Conservation (phyloP, 352 stramenopile species). For the Pythium sp. region DNA sequence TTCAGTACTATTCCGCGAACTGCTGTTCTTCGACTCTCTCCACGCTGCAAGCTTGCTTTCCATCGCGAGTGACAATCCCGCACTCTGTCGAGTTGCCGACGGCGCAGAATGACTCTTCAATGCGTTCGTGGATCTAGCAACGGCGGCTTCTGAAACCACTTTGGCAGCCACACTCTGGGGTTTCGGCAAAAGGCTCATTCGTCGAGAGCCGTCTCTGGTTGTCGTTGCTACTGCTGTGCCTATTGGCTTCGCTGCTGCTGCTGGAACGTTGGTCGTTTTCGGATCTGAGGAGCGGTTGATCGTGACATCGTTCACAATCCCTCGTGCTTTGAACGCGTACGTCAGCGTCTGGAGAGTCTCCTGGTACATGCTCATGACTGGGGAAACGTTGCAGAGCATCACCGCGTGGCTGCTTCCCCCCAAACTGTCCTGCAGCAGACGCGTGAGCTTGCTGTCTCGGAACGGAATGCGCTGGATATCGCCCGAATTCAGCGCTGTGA, state of each 20-base stretch:
- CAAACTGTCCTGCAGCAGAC: slow-evolving; percentile 60
- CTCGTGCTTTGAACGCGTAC: slow-evolving; percentile 36
- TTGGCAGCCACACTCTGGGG: background rate
- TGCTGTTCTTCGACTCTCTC: slow-evolving; percentile 10
- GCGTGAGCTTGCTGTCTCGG: slow-evolving; percentile 68
- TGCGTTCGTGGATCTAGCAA: background rate
- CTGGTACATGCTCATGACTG: slow-evolving; percentile 22
- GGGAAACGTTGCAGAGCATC: slow-evolving; percentile 43
- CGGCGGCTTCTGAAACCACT: background rate
- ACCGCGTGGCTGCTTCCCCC: slow-evolving; percentile 37
- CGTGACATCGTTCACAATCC: slow-evolving; percentile 28
- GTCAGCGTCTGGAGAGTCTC: slow-evolving; percentile 41
- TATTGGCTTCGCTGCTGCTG: background rate
- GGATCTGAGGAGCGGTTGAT: slow-evolving; percentile 10
- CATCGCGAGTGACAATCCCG: slow-evolving; percentile 7
- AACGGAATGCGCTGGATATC: slow-evolving; percentile 71
- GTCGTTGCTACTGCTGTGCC: background rate
- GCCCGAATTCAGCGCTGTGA: slow-evolving; percentile 62
- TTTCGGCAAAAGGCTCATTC: background rate
- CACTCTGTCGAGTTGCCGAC: background rate
- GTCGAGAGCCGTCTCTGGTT: background rate
- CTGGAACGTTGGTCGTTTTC: background rate
- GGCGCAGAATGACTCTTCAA: background rate
- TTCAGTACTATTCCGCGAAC: background rate
- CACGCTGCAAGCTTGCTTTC: slow-evolving; percentile 17